Evolutionary conservation across 768 basidiomycete species (phyloP), one percentile per base, ranked within the genome.

Genomic region (Trametes villosa): DNA sequence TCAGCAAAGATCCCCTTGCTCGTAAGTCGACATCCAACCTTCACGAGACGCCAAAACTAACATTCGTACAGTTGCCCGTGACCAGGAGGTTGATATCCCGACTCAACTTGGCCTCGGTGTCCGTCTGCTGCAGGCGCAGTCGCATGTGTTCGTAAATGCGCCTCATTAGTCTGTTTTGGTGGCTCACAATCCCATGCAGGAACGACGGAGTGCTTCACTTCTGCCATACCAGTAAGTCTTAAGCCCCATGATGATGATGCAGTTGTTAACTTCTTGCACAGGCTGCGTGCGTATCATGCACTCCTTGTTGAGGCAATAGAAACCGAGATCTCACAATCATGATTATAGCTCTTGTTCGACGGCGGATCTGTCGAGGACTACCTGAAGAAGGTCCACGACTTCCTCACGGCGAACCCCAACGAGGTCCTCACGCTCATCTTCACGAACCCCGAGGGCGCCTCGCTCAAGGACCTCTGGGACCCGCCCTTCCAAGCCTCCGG

Each of bases 381-480:
- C 67, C 70, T 79, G 36, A 63, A 67, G 13, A 71, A 57, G n/a
- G 75, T 79, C 50, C 65, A 83, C 82, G 74, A 77, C 1, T 88
- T 81, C 75, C 75, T 88, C 27, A 79, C 81, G 48, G 75, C 79
- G 11, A 86, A 89, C 66, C 86, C 87, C 0, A 85, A 82, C 63
- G 87, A 89, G 61, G 85, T 88, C 41, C 58, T 89, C 49, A 86
- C 87, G 0, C 72, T 89, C 51, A 73, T 89, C 36, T 86, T 89
- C 67, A 87, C 87, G 38, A 89, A 89, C 68, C 84, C 83, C 4
- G 87, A 88, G 57, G 78, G 79, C 9, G 71, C 80, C 17, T 80
- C 82, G 1, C 74, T 85, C 12, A 67, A 75, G 5, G 74, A 73
- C 5, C 70, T 80, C 7, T 87, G 84, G 81, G 79, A 79, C 33